These are phyloP conservation scores for Microcyclospora pomicola DNA, from an alignment of 2,329 filamentous ascomycete genomes.

Conservation along the genomic window DNA sequence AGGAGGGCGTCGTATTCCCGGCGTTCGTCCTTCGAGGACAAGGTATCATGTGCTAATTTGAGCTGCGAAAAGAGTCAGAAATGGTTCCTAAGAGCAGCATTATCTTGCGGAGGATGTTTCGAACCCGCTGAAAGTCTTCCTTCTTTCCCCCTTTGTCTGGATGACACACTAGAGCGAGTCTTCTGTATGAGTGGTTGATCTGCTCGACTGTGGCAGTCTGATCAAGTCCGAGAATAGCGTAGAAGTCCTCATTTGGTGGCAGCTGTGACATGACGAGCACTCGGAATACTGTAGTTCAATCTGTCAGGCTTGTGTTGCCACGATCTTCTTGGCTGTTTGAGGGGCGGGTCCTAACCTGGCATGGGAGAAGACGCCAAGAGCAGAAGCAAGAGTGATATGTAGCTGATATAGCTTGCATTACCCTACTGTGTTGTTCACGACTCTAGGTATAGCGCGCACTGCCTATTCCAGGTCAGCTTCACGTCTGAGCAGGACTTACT, in stretches of 20 bases:
- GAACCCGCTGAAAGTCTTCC: slow-evolving; percentile 23
- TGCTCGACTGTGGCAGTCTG: slow-evolving; percentile 15
- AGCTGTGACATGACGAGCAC: slow-evolving; percentile 15
- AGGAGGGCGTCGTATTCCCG: slow-evolving; percentile 22
- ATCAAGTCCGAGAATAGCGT: slow-evolving; percentile 19
- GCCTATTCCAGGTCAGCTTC: too few species aligned
- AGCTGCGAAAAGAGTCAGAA: slow-evolving; percentile 14
- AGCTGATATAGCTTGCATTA: too few species aligned
- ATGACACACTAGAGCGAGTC: slow-evolving; percentile 25
- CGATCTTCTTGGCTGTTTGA: too few species aligned
- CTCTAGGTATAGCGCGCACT: too few species aligned
- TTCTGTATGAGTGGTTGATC: slow-evolving; percentile 21
- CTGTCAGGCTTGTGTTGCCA: too few species aligned
- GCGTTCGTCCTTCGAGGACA: slow-evolving; percentile 21
- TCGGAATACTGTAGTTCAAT: too few species aligned
- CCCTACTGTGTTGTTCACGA: too few species aligned
- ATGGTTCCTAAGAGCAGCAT: too few species aligned
- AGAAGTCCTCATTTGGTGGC: slow-evolving; percentile 22
- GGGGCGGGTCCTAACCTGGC: too few species aligned
- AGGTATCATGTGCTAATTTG: slow-evolving; percentile 23
- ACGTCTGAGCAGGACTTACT: too few species aligned
- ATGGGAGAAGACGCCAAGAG: too few species aligned
- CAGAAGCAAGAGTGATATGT: too few species aligned
- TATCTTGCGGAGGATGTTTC: slow-evolving; percentile 7
- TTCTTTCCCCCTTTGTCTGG: slow-evolving; percentile 26